Conservation (phyloP, 2,329 filamentous ascomycete species). For the Ilyonectria sp. region DNA sequence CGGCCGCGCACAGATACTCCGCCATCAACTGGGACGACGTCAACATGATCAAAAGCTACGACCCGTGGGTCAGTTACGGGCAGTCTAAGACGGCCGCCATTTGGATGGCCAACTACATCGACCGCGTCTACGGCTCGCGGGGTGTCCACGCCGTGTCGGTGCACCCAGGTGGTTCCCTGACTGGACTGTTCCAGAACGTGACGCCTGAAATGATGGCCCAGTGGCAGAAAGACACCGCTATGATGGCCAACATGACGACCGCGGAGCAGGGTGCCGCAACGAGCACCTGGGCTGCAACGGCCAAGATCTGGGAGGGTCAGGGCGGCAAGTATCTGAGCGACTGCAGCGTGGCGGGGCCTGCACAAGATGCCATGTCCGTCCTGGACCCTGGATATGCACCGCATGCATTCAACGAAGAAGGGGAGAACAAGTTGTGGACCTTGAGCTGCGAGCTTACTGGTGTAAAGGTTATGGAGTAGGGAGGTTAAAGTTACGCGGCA, state of each 20-base stretch:
- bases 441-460: constrained; percentile 46
- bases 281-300: constrained; percentile 60
- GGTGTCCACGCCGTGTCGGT: constrained; percentile 60
- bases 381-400: constrained; percentile 34
- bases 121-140: constrained; percentile 58
- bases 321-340: constrained; percentile 64
- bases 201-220: constrained; percentile 3
- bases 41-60: constrained; percentile 56
- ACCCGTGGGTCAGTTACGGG: constrained; percentile 55
- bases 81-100: constrained; percentile 64
- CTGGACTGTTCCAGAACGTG: constrained; percentile 12
- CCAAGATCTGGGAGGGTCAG: constrained; percentile 59
- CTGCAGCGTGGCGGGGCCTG: constrained; percentile 51
- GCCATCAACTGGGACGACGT: constrained; percentile 57
- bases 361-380: constrained; percentile 11
- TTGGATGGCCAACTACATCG: constrained; percentile 63
- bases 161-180: constrained; percentile 60
- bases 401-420: constrained; percentile 55
- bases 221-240: constrained; percentile 19
- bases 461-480: constrained; percentile 1
- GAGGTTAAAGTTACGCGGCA: not conserved
- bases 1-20: constrained; percentile 56
- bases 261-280: constrained; percentile 64
- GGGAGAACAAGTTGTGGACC: constrained; percentile 59
- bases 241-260: constrained; percentile 13